These are phyloP conservation scores for Cyberlindnera nakhonratchasimensis DNA, from an alignment of 805 yeast genomes.

Conservation along the genomic window DNA sequence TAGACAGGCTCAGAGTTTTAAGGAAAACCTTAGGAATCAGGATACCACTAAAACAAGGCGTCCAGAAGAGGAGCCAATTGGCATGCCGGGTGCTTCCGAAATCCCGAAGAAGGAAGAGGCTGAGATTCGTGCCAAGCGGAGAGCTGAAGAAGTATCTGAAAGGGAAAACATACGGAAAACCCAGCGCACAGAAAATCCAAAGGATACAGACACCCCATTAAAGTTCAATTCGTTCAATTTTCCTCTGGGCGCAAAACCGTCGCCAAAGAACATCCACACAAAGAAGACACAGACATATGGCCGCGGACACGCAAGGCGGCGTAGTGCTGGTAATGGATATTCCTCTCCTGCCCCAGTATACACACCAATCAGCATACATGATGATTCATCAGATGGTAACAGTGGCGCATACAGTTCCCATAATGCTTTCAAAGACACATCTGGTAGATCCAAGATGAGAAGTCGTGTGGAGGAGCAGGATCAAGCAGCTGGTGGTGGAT, in stretches of 20 bases:
- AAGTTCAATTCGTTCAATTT: background rate
- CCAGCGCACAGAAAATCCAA: background rate
- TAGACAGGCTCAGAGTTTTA: background rate
- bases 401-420: background rate
- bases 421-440: background rate
- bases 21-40: background rate
- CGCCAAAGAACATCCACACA: constrained; percentile 8
- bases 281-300: constrained; percentile 2
- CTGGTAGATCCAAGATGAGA: constrained; percentile 3
- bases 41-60: background rate
- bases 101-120: no score
- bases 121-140: no score
- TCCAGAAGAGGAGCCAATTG: no score
- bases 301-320: constrained; percentile 3
- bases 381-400: no score
- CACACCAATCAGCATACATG: no score
- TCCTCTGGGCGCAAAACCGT: constrained; percentile 7
- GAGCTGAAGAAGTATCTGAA: background rate
- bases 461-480: constrained; percentile 2
- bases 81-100: no score
- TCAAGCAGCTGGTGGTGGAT: background rate
- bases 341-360: constrained; percentile 6
- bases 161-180: background rate
- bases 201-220: background rate
- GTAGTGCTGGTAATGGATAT: constrained; percentile 2